Base-by-base conservation (phyloP, 2,329 filamentous ascomycete species). In the Ciborinia camelliae region DNA sequence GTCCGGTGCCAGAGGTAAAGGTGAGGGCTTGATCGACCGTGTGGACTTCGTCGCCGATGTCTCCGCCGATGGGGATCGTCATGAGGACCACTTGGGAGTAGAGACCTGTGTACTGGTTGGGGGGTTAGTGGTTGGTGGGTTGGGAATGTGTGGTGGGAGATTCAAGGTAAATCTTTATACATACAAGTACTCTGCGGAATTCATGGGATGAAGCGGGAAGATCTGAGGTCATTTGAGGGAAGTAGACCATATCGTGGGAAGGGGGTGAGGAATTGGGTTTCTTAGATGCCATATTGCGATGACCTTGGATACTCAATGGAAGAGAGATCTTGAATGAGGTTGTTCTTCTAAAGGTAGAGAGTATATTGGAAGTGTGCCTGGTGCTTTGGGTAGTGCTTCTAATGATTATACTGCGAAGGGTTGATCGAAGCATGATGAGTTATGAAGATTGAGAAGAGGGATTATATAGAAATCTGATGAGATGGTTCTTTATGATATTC, bases 11-110 rank as follows among this genome's bases (percentile, higher is more conserved):
- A 7, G 81, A 83, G 0, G 85, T 89, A 75, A 89, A 88, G 15
- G 86, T 85, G 15, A 89, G 77, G 63, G 86, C 83, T 69, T 89
- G 86, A 68, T 89, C 86, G 45, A 88, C 85, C 0, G 82, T 83
- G 72, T 88, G 86, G 66, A 86, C 85, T 76, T 88, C 85, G 61
- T 88, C 85, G n/a, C 86, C 85, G 69, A 89, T 88, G 37, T 89
- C 85, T 2, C 86, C 85, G 18, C 80, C 81, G 0, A 86, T 82
- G 0, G 86, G 86, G 0, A 89, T 80, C 51, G 85, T 86, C 86
- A 88, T 89, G 0, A 86, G 79, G 0, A 88, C 86, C 10, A 89
- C 74, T 73, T 89, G 86, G 14, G 80, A 81, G 73, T 87, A 88
- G 8, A 88, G 75, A 0, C 86, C 86, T 2, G 86, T 88, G 75